Percentiles rank a stretch among this genome's conserved stretches.
Evolutionary conservation across 176 grass and related monocot genomes (phyloP).

Genomic region (Otatea glauca): DNA sequence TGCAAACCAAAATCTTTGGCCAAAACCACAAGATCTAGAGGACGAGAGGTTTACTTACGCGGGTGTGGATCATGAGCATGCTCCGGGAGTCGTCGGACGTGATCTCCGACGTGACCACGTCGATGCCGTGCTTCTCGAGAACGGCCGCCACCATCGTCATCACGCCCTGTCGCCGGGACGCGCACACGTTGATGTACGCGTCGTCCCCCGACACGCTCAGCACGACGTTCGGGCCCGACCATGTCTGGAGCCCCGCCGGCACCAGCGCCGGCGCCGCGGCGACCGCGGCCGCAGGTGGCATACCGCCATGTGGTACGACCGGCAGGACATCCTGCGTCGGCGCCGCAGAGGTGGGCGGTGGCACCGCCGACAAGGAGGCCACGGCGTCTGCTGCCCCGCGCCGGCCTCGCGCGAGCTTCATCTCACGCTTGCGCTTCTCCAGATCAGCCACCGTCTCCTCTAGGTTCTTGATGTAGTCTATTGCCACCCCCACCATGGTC

Average conservation of each 20-base stretch:
- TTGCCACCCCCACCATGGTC: constrained; percentile 58
- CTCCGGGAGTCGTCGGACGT: constrained; percentile 13
- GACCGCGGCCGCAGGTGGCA: not conserved
- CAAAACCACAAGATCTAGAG: not conserved
- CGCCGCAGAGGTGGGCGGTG: too few relatives aligned
- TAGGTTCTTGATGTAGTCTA: constrained; percentile 69
- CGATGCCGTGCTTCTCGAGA: constrained; percentile 65
- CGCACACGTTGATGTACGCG: constrained; percentile 56
- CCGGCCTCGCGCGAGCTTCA: not conserved
- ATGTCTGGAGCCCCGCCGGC: constrained; percentile 54
- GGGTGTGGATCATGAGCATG: constrained; percentile 60
- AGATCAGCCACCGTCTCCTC: constrained; percentile 47
- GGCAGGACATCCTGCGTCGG: constrained; percentile 26
- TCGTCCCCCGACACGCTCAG: constrained; percentile 48
- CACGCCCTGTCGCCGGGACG: constrained; percentile 28
- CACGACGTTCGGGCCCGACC: constrained; percentile 61
- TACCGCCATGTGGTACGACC: constrained; percentile 8
- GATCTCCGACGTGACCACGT: constrained; percentile 53
- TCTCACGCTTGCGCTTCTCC: constrained; percentile 58
- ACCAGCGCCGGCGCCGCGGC: not conserved
- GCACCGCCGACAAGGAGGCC: not conserved
- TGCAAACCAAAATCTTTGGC: not conserved
- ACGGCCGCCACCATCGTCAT: constrained; percentile 47
- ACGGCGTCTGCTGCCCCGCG: not conserved
- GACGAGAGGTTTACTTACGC: constrained; percentile 53